Evolutionary conservation across 352 stramenopile species (phyloP), one percentile per base, ranked within the genome.

Genomic region (Sclerospora graminicola): DNA sequence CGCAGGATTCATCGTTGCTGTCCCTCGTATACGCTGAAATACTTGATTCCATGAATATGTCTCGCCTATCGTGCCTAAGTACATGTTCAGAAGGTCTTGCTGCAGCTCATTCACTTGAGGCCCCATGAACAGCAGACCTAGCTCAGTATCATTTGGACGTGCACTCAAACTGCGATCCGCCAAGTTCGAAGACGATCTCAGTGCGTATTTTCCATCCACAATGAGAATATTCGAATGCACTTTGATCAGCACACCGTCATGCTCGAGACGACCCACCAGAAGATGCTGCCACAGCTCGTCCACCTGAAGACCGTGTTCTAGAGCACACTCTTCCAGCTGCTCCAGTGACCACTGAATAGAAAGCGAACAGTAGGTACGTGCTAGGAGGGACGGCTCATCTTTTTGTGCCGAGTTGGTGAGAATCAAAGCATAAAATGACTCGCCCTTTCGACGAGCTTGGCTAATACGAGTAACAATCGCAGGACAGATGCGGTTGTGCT

Each of bases 161-260:
- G 71, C 60, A 31, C 76, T 88, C 13, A 88, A 28, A 56, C 73
- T 86, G n/a, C 76, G 69, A 30, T 88, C 76, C 4, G 76, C 73
- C 28, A 88, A 55, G 32, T 88, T 88, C 26, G 72, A 85, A 27
- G 76, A 88, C 39, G 72, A 84, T 4, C 76, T 66, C 24, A 88
- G 45, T 5, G 73, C 76, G 41, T 84, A 84, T 23, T 51, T 54
- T n/a, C 76, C 73, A 33, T 88, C 76, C 18, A 70, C 56, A 54
- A 88, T 88, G 26, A 88, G 53, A 24, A 88, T 82, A 43, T 88
- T 88, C 15, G 76, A 88, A 51, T 88, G 76, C 19, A 88, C 73
- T 46, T 88, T 88, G 43, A 88, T 51, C 8, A 83, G 50, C 27
- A 84, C 60, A 13, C 57, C 57, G 26, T 64, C 50, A 29, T 57